A percentile compares a stretch with the other conserved stretches of the same genome.
phyloP scores from a whole-genome alignment of 2,329 filamentous ascomycete genomes.

The Stemphylium beticola region DNA sequence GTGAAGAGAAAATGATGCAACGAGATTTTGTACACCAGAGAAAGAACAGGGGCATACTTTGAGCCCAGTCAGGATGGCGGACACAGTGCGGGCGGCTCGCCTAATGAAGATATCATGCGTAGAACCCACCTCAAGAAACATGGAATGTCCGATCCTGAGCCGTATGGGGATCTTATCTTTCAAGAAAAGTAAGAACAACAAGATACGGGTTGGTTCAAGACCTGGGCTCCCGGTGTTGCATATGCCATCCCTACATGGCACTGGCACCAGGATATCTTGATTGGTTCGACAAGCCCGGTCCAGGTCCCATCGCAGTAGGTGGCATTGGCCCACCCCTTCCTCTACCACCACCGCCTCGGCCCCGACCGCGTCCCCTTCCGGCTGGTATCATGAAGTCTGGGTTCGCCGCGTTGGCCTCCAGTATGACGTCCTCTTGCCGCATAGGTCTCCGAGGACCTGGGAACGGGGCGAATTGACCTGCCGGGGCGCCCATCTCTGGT shows the following conservation, averaged over 20 bases:
- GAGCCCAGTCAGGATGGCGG: neutral
- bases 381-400: slow-evolving; percentile 82
- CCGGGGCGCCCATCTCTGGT: slow-evolving; percentile 51
- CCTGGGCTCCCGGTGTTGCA: neutral
- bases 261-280: slow-evolving; percentile 44
- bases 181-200: no score
- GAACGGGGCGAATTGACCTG: slow-evolving; percentile 49
- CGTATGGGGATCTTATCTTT: no score
- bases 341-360: slow-evolving; percentile 32
- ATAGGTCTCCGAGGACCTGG: slow-evolving; percentile 36
- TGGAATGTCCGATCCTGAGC: neutral
- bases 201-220: no score
- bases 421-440: slow-evolving; percentile 72
- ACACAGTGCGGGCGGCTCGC: neutral
- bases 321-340: slow-evolving; percentile 40
- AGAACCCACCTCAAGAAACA: neutral
- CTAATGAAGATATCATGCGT: neutral
- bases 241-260: slow-evolving; percentile 34
- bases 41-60: neutral
- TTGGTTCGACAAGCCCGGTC: slow-evolving; percentile 36
- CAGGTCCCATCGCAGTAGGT: slow-evolving; percentile 33
- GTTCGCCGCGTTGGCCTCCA: slow-evolving; percentile 68
- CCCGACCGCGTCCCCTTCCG: slow-evolving; percentile 42
- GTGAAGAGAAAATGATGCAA: neutral
- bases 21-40: slow-evolving; percentile 6